Conservation (phyloP, 2,329 filamentous ascomycete species). For the Talaromyces sp. region DNA sequence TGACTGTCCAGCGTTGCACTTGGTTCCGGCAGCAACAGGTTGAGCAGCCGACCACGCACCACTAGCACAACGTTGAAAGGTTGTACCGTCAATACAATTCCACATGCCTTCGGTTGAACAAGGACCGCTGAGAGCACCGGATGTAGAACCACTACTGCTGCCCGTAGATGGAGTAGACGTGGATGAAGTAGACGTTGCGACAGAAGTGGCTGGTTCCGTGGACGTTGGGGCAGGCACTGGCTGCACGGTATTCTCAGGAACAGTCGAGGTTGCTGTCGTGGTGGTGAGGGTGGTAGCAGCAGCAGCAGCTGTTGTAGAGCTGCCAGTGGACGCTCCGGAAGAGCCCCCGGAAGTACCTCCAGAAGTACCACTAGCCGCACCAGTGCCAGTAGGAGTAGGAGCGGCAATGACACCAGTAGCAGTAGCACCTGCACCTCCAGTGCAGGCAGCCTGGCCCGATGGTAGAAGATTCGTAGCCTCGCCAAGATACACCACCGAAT, state of each 20-base stretch:
- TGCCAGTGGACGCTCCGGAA: background rate
- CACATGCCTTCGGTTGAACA: conserved; percentile 56
- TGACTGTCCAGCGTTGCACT: conserved; percentile 45
- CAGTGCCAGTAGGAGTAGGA: conserved; percentile 22
- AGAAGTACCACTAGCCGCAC: conserved; percentile 19
- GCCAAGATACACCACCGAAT: conserved; percentile 52
- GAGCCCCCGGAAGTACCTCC: background rate
- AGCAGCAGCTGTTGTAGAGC: background rate
- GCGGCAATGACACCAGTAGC: conserved; percentile 20
- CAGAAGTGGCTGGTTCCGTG: background rate
- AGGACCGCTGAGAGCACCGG: conserved; percentile 38
- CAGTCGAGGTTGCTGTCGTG: conserved; percentile 20
- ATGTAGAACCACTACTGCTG: conserved; percentile 14
- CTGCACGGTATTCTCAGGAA: conserved; percentile 20
- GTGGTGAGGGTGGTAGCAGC: conserved; percentile 17
- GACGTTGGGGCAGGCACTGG: background rate
- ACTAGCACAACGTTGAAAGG: conserved; percentile 62
- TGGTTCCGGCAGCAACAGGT: conserved; percentile 53
- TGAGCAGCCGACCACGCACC: conserved; percentile 53
- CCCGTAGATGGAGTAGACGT: background rate
- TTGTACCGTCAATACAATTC: conserved; percentile 56
- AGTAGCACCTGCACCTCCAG: conserved; percentile 22
- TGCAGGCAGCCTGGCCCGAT: conserved; percentile 29
- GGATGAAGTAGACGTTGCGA: background rate
- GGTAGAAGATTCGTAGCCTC: conserved; percentile 36